These are phyloP conservation scores for Phyllosticta capitalensis DNA, from an alignment of 2,329 filamentous ascomycete species.

Conservation along the genomic window DNA sequence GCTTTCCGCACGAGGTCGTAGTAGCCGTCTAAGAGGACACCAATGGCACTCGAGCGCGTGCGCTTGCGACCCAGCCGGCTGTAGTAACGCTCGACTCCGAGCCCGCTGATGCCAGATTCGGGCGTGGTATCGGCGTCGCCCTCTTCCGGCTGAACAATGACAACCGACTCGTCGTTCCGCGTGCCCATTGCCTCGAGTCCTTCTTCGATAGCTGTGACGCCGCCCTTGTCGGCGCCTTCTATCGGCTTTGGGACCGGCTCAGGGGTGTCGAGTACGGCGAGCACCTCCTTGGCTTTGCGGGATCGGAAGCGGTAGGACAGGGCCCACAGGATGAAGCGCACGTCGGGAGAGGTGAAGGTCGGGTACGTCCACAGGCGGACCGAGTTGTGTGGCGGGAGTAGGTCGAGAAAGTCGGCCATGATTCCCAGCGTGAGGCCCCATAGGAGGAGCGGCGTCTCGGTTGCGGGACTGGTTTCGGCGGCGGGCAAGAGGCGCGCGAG, in stretches of 20 bases:
- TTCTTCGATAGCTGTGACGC: conserved; percentile 15
- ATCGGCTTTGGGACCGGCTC: not conserved
- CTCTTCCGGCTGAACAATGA: not conserved
- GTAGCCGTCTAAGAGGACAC: conserved; percentile 43
- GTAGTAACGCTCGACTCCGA: conserved; percentile 35
- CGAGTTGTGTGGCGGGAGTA: conserved; percentile 54
- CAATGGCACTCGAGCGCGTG: conserved; percentile 32
- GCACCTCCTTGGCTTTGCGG: conserved; percentile 21
- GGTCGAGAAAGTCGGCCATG: conserved; percentile 57
- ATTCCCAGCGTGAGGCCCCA: conserved; percentile 63
- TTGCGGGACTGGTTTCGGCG: conserved; percentile 25
- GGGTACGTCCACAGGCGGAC: conserved; percentile 58
- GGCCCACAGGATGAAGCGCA: conserved; percentile 49
- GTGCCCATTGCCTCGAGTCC: conserved; percentile 18
- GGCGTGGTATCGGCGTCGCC: conserved; percentile 12
- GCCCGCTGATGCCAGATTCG: conserved; percentile 36
- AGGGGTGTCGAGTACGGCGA: not conserved
- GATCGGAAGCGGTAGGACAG: conserved; percentile 47
- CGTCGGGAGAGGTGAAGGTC: conserved; percentile 55
- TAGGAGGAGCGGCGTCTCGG: conserved; percentile 45
- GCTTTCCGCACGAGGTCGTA: conserved; percentile 41
- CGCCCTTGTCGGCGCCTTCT: too few relatives aligned
- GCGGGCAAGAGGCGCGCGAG: conserved; percentile 20
- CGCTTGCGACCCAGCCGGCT: conserved; percentile 23
- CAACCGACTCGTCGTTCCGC: conserved; percentile 18